Evolutionary conservation across 345 rosid species (phyloP).

Genomic region (Eucalyptus albens): DNA sequence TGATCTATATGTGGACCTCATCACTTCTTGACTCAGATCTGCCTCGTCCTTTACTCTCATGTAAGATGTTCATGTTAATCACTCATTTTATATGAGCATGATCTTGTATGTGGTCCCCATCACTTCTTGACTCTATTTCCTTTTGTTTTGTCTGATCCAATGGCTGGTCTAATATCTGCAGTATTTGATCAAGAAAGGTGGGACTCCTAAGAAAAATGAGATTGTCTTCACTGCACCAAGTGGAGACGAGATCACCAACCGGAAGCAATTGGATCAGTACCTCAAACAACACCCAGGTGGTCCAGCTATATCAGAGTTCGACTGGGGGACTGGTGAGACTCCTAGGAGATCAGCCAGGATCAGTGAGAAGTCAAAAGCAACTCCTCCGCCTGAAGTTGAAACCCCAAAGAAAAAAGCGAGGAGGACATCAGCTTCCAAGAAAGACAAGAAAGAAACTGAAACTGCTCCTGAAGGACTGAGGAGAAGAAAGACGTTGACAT

Average conservation of each 20-base stretch:
- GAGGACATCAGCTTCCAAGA: slow-evolving; percentile 33
- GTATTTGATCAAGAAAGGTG: slow-evolving; percentile 36
- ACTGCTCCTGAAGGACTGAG: slow-evolving; percentile 11
- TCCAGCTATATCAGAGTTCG: slow-evolving; percentile 37
- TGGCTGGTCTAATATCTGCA: slow-evolving; percentile 5
- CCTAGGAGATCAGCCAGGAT: slow-evolving; percentile 70
- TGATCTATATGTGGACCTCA: background rate
- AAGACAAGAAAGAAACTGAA: slow-evolving; percentile 30
- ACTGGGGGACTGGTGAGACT: slow-evolving; percentile 64
- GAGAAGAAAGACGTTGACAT: slow-evolving; percentile 16
- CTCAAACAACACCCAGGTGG: slow-evolving; percentile 52
- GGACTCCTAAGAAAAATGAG: slow-evolving; percentile 46
- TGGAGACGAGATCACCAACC: slow-evolving; percentile 45
- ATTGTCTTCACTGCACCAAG: slow-evolving; percentile 53
- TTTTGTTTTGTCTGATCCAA: background rate
- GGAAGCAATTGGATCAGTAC: slow-evolving; percentile 51
- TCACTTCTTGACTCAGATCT: background rate
- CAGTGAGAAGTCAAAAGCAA: slow-evolving; percentile 38
- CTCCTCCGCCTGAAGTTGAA: slow-evolving; percentile 20
- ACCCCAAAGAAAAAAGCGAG: slow-evolving; percentile 41
- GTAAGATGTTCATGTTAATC: background rate
- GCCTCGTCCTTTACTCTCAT: background rate
- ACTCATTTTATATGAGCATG: background rate
- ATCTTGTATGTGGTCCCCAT: background rate
- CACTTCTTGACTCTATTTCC: background rate